Evolutionary conservation across 2,329 filamentous ascomycete species (phyloP).

Genomic region (Paraphaeosphaeria sporulosa): DNA sequence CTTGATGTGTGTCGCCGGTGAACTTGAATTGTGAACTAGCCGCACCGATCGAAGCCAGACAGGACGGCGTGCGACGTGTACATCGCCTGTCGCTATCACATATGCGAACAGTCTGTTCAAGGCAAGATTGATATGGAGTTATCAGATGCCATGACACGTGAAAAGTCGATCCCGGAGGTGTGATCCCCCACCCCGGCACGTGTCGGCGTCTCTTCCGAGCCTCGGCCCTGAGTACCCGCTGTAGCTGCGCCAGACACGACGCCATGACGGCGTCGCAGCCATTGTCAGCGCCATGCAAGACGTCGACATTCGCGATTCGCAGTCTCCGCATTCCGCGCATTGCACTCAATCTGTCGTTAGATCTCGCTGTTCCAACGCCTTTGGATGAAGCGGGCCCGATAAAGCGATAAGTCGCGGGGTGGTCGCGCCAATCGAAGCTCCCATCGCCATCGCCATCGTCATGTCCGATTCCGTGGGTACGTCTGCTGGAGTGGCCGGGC

Average conservation of each 20-base stretch:
- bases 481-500: conserved; percentile 20
- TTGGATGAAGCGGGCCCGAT: conserved; percentile 26
- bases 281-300: conserved; percentile 39
- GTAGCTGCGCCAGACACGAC: conserved; percentile 11
- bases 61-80: too few relatives aligned
- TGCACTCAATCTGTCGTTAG: background rate
- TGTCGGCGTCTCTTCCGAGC: conserved; percentile 17
- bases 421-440: conserved; percentile 28
- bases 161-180: background rate
- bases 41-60: too few relatives aligned
- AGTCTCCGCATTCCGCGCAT: conserved; percentile 3
- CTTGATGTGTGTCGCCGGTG: too few relatives aligned
- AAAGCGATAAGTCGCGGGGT: conserved; percentile 21
- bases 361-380: conserved; percentile 16
- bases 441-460: conserved; percentile 31
- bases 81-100: too few relatives aligned
- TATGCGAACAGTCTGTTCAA: too few relatives aligned
- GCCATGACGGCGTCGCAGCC: conserved; percentile 27
- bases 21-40: too few relatives aligned
- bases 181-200: background rate
- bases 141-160: background rate
- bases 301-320: conserved; percentile 19
- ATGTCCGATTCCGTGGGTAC: conserved; percentile 50
- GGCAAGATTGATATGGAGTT: too few relatives aligned
- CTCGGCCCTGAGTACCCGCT: conserved; percentile 20